Evolutionary conservation across 305 asterid genomes (phyloP).

Genomic region (Solanum hybrid): DNA sequence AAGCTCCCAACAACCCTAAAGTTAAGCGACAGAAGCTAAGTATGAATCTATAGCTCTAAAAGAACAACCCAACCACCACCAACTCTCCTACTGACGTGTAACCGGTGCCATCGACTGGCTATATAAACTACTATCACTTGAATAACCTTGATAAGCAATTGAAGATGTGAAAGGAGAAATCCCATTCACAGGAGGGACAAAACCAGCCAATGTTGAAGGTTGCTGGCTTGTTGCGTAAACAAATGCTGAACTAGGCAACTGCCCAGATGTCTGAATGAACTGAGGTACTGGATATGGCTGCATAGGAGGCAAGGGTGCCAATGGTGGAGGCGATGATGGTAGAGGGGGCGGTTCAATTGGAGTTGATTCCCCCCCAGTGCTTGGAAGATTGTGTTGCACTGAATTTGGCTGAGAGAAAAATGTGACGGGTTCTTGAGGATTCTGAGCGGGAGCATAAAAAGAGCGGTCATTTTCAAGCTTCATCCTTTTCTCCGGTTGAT

Average conservation of each 20-base stretch:
- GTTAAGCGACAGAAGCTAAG: background rate
- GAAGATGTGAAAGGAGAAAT: slow-evolving; percentile 24
- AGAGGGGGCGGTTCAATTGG: slow-evolving; percentile 58
- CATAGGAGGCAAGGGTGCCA: slow-evolving; percentile 60
- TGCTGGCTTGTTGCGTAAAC: slow-evolving; percentile 40
- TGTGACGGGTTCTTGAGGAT: slow-evolving; percentile 20
- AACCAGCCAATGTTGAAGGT: slow-evolving; percentile 26
- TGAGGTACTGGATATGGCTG: slow-evolving; percentile 61
- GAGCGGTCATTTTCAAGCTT: slow-evolving; percentile 50
- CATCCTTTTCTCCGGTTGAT: slow-evolving; percentile 57
- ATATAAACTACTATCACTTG: slow-evolving; percentile 49
- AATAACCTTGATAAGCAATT: slow-evolving; percentile 40
- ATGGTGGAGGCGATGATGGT: slow-evolving; percentile 56
- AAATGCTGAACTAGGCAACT: slow-evolving; percentile 30
- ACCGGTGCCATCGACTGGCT: slow-evolving; percentile 54
- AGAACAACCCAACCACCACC: background rate
- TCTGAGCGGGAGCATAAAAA: slow-evolving; percentile 30
- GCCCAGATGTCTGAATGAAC: slow-evolving; percentile 43
- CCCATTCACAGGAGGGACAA: slow-evolving; percentile 32
- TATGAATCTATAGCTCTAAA: background rate
- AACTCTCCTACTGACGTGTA: slow-evolving; percentile 35
- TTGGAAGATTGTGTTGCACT: slow-evolving; percentile 24
- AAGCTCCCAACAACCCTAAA: background rate
- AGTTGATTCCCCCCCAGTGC: slow-evolving; percentile 21
- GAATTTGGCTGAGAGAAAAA: slow-evolving; percentile 19